Evolutionary conservation across 2,329 filamentous ascomycete species (phyloP), one percentile per base, ranked within the genome.

Genomic region (Xylariaceae sp.): DNA sequence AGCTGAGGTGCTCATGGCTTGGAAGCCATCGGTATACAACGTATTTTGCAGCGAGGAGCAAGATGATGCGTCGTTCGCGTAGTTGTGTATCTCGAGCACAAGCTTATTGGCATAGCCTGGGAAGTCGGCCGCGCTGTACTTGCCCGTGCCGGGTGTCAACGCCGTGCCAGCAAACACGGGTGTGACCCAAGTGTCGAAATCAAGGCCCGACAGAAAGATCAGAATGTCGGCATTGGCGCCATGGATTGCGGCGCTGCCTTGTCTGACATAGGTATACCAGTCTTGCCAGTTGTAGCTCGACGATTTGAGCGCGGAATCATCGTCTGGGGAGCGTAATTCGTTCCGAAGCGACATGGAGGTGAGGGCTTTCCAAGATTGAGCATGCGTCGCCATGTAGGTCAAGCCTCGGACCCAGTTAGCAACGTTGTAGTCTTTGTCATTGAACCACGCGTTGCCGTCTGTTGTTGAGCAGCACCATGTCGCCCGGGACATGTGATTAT

Each of bases 381-480:
- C 75, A 56, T 85, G 82, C 2, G 73, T 64, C 0, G 82, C 78
- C 79, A 88, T 86, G 61, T 79, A 87, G 0, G 69, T 65, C 18
- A 82, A 70, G 0, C 83, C 84, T 9, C 84, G 73, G 6, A 76
- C 72, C 84, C 84, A 88, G 39, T 84, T 85, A 1, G 71, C 66
- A 0, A 77, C 72, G 51, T 79, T 66, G 57, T 85, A 88, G 60
- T 83, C 75, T 0, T 67, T 74, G 61, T 87, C 83, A 11, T 82
- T 80, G 68, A 81, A 84, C 81, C 81, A 85, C 19, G 74, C 68
- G 62, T 85, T 85, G 3, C 79, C 80, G 47, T 85, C 82, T 0
- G 63, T 69, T 0, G 66, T 70, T 9, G 70, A 73, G 59, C 82
- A 85, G 63, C 82, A 85, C 82, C 82, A 86, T 49, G 71, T 71